Evolutionary conservation across 2,329 filamentous ascomycete species (phyloP), one percentile per base, ranked within the genome.

Genomic region (Penicillium sp.): DNA sequence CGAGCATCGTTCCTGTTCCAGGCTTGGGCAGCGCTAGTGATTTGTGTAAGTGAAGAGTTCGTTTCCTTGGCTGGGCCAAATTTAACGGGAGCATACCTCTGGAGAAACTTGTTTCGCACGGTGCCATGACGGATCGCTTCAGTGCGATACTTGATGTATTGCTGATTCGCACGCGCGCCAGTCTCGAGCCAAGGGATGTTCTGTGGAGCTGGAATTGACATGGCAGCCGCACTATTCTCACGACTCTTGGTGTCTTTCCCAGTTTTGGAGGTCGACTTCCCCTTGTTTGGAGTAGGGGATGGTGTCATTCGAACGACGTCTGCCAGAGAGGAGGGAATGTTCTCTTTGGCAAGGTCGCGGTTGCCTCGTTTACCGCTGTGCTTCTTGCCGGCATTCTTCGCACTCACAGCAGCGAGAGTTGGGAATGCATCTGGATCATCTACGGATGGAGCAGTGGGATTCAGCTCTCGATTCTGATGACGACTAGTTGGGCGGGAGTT

Each of bases 1-100:
- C 94, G 87, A 38, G 94, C 93, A 71, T 99, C 94, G 66, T 96
- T 97, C 52, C 94, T 88, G 70, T 97, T 96, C 93, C 94, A 99
- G 21, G 94, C 94, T 80, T 97, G 93, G 8, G 93, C 93, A 61
- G 94, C 94, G 72, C 92, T 95, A 58, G 39, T 54, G 31, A 39
- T 45, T 24, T 53, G 6, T 43, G 42, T 54, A 21, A 52, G 51
- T 26, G 5, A 45, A 15, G 31, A 39, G 16, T 16, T 18, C 7
- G 23, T 54, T 8, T 10, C 42, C 24, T 16, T 8, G 34, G 34
- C 12, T 21, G 34, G 16, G 21, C 12, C 8, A 26, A 16, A 45
- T 45, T 21, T 9, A 10, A 21, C 6, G 28, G 29, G 29, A 31
- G 21, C 76, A 65, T 75, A 93, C 90, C 90, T 96, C 73, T 96